Evolutionary conservation across 2,329 filamentous ascomycete genomes (phyloP).

Genomic region (Leptographium galeiforme): DNA sequence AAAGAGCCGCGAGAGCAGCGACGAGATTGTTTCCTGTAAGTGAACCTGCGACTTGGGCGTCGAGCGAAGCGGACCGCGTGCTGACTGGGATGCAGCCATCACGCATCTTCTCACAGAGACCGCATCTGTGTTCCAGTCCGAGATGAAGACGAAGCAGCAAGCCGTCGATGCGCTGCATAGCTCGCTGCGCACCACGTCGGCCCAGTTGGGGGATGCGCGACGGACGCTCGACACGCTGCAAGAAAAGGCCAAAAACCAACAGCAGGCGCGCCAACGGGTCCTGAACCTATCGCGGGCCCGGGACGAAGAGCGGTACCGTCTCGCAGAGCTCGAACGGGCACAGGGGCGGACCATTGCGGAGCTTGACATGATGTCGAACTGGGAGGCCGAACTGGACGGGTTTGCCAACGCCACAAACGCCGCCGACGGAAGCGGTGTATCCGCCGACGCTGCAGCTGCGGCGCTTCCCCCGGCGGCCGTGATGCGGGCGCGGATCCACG

Average conservation of each 20-base stretch:
- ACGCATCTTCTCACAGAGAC: constrained; percentile 70
- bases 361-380: constrained; percentile 29
- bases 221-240: constrained; percentile 60
- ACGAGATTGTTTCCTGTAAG: constrained; percentile 69
- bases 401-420: constrained; percentile 21
- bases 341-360: constrained; percentile 12
- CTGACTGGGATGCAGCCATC: constrained; percentile 42
- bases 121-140: constrained; percentile 63
- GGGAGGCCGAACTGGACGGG: constrained; percentile 39
- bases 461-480: constrained; percentile 44
- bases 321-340: constrained; percentile 31
- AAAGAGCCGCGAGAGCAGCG: constrained; percentile 57
- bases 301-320: constrained; percentile 50
- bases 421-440: constrained; percentile 18
- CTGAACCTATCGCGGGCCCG: constrained; percentile 64
- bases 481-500: constrained; percentile 54
- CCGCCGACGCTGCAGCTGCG: constrained; percentile 19
- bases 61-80: background rate
- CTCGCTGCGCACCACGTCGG: constrained; percentile 67
- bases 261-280: constrained; percentile 57
- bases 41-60: constrained; percentile 12
- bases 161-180: constrained; percentile 71
- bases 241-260: constrained; percentile 47
- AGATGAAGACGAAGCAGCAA: constrained; percentile 72
- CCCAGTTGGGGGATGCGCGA: constrained; percentile 64